A percentile compares a stretch with the other conserved stretches of the same genome.
Conservation (phyloP, 352 stramenopile species). For the Globisporangium paddicum region DNA sequence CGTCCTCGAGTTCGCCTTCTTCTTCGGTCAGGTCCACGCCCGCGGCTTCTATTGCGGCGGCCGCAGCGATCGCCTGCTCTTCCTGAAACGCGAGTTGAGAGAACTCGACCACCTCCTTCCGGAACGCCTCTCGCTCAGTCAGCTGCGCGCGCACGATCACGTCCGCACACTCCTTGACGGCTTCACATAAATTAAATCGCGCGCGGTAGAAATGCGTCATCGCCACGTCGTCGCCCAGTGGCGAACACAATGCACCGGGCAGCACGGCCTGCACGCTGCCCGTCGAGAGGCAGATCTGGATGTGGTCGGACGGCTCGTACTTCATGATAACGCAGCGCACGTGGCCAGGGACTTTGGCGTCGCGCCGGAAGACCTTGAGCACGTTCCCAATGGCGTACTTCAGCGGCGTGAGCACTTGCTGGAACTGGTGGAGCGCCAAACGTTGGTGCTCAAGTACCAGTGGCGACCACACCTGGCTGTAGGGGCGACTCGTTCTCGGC, state of each 20-base stretch:
- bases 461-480: slow-evolving; percentile 66
- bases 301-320: slow-evolving; percentile 28
- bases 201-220: slow-evolving; percentile 58
- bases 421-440: slow-evolving; percentile 48
- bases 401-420: slow-evolving; percentile 43
- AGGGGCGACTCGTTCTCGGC: slow-evolving; percentile 18
- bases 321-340: slow-evolving; percentile 63
- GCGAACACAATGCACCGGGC: slow-evolving; percentile 61
- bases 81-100: slow-evolving; percentile 24
- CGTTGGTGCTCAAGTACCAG: slow-evolving; percentile 40
- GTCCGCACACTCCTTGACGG: slow-evolving; percentile 45
- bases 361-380: slow-evolving; percentile 47
- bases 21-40: slow-evolving; percentile 6
- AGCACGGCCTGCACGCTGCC: slow-evolving; percentile 38
- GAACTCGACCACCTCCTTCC: slow-evolving; percentile 51
- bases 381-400: slow-evolving; percentile 68
- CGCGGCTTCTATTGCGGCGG: slow-evolving; percentile 5
- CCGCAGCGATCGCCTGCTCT: neutral
- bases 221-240: slow-evolving; percentile 64
- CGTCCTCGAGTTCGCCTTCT: slow-evolving; percentile 5
- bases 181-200: slow-evolving; percentile 70
- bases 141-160: slow-evolving; percentile 40
- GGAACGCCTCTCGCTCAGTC: slow-evolving; percentile 58
- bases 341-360: slow-evolving; percentile 35
- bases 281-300: slow-evolving; percentile 57